These are phyloP conservation scores for Ailanthus altissimus DNA, from an alignment of 345 rosid species.

Conservation along the genomic window DNA sequence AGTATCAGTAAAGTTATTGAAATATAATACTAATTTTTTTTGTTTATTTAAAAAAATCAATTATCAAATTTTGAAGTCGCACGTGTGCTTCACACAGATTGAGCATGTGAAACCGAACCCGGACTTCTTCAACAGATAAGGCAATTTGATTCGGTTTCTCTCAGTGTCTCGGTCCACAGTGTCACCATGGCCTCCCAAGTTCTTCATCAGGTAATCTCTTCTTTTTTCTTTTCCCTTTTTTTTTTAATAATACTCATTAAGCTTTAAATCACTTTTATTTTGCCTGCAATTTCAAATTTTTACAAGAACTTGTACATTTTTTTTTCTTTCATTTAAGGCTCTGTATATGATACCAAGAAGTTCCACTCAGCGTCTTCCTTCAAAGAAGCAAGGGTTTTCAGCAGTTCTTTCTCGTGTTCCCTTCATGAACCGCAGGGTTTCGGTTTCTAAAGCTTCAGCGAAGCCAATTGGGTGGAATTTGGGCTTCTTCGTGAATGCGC, in stretches of 20 bases:
- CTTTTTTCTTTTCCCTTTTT: too few relatives aligned
- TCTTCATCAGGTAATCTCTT: constrained; percentile 58
- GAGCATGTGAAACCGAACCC: constrained; percentile 13
- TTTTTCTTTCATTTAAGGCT: constrained; percentile 40
- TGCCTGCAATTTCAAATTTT: neutral
- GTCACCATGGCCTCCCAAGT: constrained; percentile 55
- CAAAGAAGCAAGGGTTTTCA: constrained; percentile 48
- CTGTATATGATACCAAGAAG: constrained; percentile 50
- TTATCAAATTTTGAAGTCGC: neutral
- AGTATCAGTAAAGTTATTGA: too few relatives aligned
- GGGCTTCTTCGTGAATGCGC: constrained; percentile 29
- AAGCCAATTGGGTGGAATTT: constrained; percentile 31
- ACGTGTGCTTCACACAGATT: neutral
- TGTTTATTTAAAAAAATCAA: too few relatives aligned
- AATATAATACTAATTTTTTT: too few relatives aligned
- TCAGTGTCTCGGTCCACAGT: constrained; percentile 3
- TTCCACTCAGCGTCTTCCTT: constrained; percentile 30
- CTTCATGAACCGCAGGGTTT: constrained; percentile 25
- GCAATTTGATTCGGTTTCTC: constrained; percentile 14
- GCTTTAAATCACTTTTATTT: neutral
- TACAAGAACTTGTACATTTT: too few relatives aligned
- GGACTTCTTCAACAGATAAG: constrained; percentile 29
- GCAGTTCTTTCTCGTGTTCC: constrained; percentile 34
- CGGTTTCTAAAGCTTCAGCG: constrained; percentile 36
- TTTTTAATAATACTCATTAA: neutral